These are phyloP conservation scores for Scheffersomyces titani DNA, from an alignment of 1,139 yeast species.

Conservation along the genomic window DNA sequence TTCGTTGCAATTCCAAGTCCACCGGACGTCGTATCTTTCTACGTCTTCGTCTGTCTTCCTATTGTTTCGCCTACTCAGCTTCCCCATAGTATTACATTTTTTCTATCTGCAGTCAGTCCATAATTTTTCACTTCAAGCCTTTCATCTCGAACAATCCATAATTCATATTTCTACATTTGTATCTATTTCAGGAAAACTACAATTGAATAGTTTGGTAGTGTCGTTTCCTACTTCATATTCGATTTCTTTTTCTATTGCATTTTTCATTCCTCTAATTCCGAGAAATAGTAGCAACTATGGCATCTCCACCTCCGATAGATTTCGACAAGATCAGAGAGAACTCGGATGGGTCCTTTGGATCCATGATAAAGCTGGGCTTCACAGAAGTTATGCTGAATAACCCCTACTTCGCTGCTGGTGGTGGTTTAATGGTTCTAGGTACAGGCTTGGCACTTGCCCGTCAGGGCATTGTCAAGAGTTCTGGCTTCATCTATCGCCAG, in stretches of 20 bases:
- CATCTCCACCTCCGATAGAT: slow-evolving; percentile 21
- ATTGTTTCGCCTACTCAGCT: background rate
- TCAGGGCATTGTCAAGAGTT: slow-evolving; percentile 63
- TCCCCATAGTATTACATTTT: background rate
- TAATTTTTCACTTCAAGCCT: background rate
- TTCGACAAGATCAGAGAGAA: slow-evolving; percentile 35
- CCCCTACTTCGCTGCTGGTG: slow-evolving; percentile 97
- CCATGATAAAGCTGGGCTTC: slow-evolving; percentile 41
- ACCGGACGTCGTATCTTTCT: too few species aligned
- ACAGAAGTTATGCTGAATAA: slow-evolving; percentile 62
- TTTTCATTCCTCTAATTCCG: background rate
- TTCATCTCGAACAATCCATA: background rate
- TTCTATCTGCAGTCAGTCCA: background rate
- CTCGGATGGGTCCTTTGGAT: slow-evolving; percentile 41
- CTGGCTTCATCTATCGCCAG: slow-evolving; percentile 75
- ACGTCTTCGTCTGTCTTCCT: too few species aligned
- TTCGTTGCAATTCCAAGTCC: too few species aligned
- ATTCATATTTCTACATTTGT: background rate
- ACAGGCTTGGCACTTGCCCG: slow-evolving; percentile 81
- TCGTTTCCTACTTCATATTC: background rate
- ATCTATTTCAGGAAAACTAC: background rate
- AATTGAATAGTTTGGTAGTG: background rate
- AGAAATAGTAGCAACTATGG: background rate
- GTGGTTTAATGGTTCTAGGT: slow-evolving; percentile 93
- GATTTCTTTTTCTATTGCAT: background rate